Evolutionary conservation across 768 basidiomycete species (phyloP).

Genomic region (Panaeolus papilionaceus): DNA sequence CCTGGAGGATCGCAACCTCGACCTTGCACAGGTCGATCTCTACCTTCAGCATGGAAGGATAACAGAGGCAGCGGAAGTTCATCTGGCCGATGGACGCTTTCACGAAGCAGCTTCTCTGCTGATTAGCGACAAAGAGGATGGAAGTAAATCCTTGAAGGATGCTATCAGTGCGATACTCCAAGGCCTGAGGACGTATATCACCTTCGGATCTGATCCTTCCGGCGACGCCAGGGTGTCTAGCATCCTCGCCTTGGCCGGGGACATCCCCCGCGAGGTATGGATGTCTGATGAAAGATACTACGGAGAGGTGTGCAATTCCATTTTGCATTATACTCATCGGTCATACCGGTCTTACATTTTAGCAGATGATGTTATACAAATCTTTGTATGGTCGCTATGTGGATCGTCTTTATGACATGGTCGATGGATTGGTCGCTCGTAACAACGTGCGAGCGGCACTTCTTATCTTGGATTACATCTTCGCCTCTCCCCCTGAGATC

Average conservation of each 20-base stretch:
- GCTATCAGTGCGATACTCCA: constrained; percentile 48
- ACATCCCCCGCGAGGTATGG: constrained; percentile 19
- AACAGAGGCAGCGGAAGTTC: constrained; percentile 58
- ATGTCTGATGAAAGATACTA: constrained; percentile 20
- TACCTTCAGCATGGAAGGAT: constrained; percentile 48
- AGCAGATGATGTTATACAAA: constrained; percentile 29
- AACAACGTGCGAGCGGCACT: constrained; percentile 41
- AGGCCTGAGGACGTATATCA: constrained; percentile 50
- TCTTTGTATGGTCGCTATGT: constrained; percentile 26
- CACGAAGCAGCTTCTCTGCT: constrained; percentile 54
- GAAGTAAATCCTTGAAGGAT: constrained; percentile 32
- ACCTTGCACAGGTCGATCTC: constrained; percentile 51
- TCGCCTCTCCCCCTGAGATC: constrained; percentile 34
- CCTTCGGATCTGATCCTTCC: constrained; percentile 41
- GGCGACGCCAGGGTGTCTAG: constrained; percentile 23
- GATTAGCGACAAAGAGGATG: constrained; percentile 38
- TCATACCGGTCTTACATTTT: neutral
- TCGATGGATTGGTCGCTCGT: constrained; percentile 32
- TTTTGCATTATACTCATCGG: neutral
- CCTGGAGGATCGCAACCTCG: constrained; percentile 58
- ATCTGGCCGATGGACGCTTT: constrained; percentile 52
- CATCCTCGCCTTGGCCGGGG: constrained; percentile 34
- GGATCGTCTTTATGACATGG: constrained; percentile 37
- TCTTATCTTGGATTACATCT: constrained; percentile 51
- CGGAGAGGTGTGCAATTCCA: constrained; percentile 21